phyloP scores from a whole-genome alignment of 352 stramenopile species.

The Globisporangium perplexum region DNA sequence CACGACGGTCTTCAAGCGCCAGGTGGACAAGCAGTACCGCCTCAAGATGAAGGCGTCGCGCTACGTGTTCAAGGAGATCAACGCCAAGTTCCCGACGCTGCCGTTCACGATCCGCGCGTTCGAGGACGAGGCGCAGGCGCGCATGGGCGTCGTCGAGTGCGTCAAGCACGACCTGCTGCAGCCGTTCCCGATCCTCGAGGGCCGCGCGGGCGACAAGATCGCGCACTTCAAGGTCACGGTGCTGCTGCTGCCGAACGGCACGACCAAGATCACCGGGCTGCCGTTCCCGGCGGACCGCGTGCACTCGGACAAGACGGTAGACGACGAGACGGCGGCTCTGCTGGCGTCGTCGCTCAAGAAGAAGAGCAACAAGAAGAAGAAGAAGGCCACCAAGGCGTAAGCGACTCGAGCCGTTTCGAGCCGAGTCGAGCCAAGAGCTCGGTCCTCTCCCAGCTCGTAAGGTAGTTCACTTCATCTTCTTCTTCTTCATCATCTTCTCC shows the following conservation, averaged over 20 bases:
- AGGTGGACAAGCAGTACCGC: slow-evolving; percentile 97
- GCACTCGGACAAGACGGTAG: slow-evolving; percentile 89
- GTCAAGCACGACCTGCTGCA: slow-evolving; percentile 97
- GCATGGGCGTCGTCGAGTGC: slow-evolving; percentile 98
- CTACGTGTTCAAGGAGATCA: slow-evolving; percentile 97
- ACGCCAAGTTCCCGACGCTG: slow-evolving; percentile 97
- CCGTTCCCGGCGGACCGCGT: slow-evolving; percentile 87
- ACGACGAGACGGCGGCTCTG: slow-evolving; percentile 90
- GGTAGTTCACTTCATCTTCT: no score
- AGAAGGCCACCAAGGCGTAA: slow-evolving; percentile 52
- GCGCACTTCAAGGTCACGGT: slow-evolving; percentile 99
- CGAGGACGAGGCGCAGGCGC: slow-evolving; percentile 93
- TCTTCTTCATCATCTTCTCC: no score
- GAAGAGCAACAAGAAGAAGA: slow-evolving; percentile 97
- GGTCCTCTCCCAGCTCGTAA: no score
- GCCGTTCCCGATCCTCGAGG: slow-evolving; percentile 97
- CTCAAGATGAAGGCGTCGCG: slow-evolving; percentile 94
- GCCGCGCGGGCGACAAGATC: slow-evolving; percentile 92
- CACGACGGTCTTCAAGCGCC: slow-evolving; percentile 99
- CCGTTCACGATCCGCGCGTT: slow-evolving; percentile 98
- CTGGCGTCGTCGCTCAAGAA: slow-evolving; percentile 91
- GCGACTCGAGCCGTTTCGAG: no score
- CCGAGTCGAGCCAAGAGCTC: no score
- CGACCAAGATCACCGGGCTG: slow-evolving; percentile 94
- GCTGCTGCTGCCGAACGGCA: slow-evolving; percentile 95